These are phyloP conservation scores for Curvularia sp. DNA, from an alignment of 2,329 filamentous ascomycete species.

Conservation along the genomic window DNA sequence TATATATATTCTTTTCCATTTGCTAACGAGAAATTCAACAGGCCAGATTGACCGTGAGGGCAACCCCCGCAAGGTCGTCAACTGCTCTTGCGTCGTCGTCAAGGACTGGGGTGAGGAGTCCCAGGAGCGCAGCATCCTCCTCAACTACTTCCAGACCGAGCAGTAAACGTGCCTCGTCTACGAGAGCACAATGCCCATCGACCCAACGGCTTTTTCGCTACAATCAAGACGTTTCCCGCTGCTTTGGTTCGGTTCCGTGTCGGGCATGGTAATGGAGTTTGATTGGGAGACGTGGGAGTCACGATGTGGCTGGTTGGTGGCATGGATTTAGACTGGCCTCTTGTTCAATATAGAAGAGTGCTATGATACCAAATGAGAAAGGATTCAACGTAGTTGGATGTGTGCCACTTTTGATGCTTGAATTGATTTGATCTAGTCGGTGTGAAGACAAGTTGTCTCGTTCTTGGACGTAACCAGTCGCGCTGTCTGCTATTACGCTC, in stretches of 20 bases:
- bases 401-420: not conserved
- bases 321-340: constrained; percentile 25
- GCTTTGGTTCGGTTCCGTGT: constrained; percentile 24
- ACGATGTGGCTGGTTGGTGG: constrained; percentile 22
- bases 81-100: constrained; percentile 99
- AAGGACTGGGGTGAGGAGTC: constrained; percentile 99
- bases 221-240: constrained; percentile 22
- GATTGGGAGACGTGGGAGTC: constrained; percentile 9
- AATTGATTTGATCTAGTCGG: not conserved
- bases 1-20: constrained; percentile 4
- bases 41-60: constrained; percentile 99
- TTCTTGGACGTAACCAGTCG: not conserved
- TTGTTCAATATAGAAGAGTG: not conserved
- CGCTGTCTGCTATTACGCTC: not conserved
- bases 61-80: constrained; percentile 99
- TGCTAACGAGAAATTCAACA: constrained; percentile 50
- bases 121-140: constrained; percentile 96
- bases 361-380: constrained; percentile 19
- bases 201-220: constrained; percentile 7
- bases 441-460: not conserved
- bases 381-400: constrained; percentile 8
- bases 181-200: constrained; percentile 12
- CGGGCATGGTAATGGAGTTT: constrained; percentile 23
- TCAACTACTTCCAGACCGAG: constrained; percentile 99
- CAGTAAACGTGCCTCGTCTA: constrained; percentile 52